Evolutionary conservation across 179 eudicot species (phyloP), one percentile per base, ranked within the genome.

Genomic region (Camellia oleifera): DNA sequence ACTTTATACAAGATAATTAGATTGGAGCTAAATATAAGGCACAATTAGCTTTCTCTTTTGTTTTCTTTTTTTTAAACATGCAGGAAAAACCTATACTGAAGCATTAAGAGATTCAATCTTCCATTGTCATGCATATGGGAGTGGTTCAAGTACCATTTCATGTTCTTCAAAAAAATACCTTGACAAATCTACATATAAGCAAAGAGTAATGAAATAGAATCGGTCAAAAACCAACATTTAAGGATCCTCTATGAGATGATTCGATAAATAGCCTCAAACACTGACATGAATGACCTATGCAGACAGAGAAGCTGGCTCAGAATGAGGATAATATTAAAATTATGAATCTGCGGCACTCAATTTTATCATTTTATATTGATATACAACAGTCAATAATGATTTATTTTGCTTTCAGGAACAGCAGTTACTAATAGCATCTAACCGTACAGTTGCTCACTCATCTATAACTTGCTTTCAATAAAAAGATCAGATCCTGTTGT

Each of bases 61-160:
- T 26, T 26, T 26, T 26, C 32, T 26, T 0, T 26, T 26, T 26
- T 26, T 26, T 26, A 48, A 56, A 53, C 13, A 32, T 12, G 18
- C 20, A 32, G 17, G 18, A 44, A 56, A 72, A 73, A 73, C 64
- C 61, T 32, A 73, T 56, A 7, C 5, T 2, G 45, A 61, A 5
- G 17, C 15, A 61, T 44, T 42, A 60, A 60, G 56, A 69, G 73
- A 69, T 69, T 46, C 54, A 68, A 75, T 60, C 42, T 18, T 75
- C 58, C 26, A 20, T 50, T 3, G 5, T 71, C 42, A 12, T 48
- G 32, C 17, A 42, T 44, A 58, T 75, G 48, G 40, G 17, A 26
- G 3, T 58, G 53, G 18, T 57, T 32, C 26, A 26, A 40, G 20
- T n/a, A 74, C 65, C 64, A 40, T 18, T 74, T 26, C 32, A 26